phyloP scores from a whole-genome alignment of 140 eudicot genomes.

The Cichorium intybus region DNA sequence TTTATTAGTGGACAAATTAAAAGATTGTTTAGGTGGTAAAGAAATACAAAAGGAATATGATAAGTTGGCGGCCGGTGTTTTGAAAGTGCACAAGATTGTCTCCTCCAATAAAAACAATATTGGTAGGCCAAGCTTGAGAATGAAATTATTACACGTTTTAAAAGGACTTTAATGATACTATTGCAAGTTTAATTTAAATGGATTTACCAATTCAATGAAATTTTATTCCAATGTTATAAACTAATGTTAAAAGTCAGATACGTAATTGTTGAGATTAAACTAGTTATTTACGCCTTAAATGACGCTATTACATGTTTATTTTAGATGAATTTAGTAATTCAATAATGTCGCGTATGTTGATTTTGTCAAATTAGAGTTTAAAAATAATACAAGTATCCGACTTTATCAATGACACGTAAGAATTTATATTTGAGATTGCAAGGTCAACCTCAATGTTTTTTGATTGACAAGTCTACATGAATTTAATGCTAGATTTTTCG shows the following conservation, averaged over 20 bases:
- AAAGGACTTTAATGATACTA: no score
- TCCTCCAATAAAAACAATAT: background rate
- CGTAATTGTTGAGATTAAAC: background rate
- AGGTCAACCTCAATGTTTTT: conserved; percentile 7
- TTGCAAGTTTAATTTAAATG: no score
- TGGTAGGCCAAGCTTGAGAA: conserved; percentile 19
- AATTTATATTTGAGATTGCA: background rate
- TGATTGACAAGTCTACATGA: background rate
- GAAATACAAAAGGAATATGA: background rate
- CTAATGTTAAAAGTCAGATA: conserved; percentile 3
- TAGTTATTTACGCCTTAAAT: background rate
- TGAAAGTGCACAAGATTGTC: conserved; percentile 2
- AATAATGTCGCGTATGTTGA: background rate
- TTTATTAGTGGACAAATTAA: no score
- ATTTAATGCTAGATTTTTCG: conserved; percentile 6
- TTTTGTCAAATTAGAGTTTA: background rate
- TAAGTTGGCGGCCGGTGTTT: conserved; percentile 16
- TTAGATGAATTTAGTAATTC: background rate
- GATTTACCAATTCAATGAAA: no score
- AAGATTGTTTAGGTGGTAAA: background rate
- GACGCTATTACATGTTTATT: background rate
- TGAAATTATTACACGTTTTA: background rate
- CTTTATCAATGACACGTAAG: background rate
- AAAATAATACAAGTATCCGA: background rate
- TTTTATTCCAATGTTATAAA: background rate